Conservation (phyloP, 495 filamentous ascomycete species). For the Penicillium dipodomyicola region DNA sequence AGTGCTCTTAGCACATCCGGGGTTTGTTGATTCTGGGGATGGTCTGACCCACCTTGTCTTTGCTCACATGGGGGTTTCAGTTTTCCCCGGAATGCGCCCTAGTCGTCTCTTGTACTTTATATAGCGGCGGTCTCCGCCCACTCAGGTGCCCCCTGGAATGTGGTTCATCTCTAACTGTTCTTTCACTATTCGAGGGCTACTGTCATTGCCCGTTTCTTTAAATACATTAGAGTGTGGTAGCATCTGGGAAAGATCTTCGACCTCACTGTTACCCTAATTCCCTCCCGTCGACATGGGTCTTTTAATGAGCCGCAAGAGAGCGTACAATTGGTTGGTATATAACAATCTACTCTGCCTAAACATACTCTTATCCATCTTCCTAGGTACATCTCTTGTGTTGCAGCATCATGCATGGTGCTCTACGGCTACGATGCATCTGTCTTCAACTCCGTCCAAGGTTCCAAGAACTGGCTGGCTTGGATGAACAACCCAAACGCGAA, state of each 20-base stretch:
- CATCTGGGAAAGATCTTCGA: background rate
- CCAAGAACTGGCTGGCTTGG: slow-evolving; percentile 56
- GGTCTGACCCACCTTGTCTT: slow-evolving; percentile 15
- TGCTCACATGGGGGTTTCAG: slow-evolving; percentile 14
- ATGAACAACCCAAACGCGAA: slow-evolving; percentile 53
- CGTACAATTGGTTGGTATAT: slow-evolving; percentile 37
- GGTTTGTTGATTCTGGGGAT: slow-evolving; percentile 15
- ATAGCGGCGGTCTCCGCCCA: slow-evolving; percentile 21
- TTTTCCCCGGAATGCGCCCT: slow-evolving; percentile 5
- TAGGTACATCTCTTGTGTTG: slow-evolving; percentile 62
- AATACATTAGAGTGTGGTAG: background rate
- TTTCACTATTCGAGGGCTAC: background rate
- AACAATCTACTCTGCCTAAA: background rate
- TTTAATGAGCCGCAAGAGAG: slow-evolving; percentile 34
- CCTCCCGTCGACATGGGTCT: slow-evolving; percentile 17
- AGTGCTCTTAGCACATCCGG: slow-evolving; percentile 24
- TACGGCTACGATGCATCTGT: slow-evolving; percentile 68
- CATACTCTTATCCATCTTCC: background rate
- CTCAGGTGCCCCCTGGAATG: slow-evolving; percentile 3
- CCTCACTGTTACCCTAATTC: background rate
- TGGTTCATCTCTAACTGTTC: slow-evolving; percentile 2
- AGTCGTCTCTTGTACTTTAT: slow-evolving; percentile 18
- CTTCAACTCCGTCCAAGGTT: slow-evolving; percentile 62
- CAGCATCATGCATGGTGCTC: slow-evolving; percentile 64
- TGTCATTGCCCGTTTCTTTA: background rate